Evolutionary conservation across 257 asterid genomes (phyloP).

Genomic region (Apocynum venetum): DNA sequence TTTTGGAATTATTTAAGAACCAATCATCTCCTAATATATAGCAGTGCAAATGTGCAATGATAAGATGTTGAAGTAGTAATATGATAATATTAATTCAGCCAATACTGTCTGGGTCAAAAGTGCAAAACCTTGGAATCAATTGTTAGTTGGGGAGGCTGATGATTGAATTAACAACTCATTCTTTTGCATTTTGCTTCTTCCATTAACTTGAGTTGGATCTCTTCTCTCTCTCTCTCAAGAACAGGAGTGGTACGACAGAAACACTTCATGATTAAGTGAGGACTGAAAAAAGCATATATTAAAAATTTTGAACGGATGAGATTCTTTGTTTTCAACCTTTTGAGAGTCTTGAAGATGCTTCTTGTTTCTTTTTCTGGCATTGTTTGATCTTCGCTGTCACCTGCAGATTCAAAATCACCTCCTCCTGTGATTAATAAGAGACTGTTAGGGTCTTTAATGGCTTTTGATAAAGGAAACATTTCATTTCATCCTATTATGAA

Average conservation of each 20-base stretch:
- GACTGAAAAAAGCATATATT: neutral
- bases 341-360: slow-evolving; percentile 5
- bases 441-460: neutral
- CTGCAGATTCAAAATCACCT: slow-evolving; percentile 12
- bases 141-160: slow-evolving; percentile 40
- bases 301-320: neutral
- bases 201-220: slow-evolving; percentile 21
- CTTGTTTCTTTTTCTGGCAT: slow-evolving; percentile 2
- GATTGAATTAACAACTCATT: slow-evolving; percentile 28
- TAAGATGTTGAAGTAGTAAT: slow-evolving; percentile 20
- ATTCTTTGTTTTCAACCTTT: slow-evolving; percentile 1
- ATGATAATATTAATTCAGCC: slow-evolving; percentile 19
- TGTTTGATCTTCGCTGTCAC: slow-evolving; percentile 20
- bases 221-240: slow-evolving; percentile 7
- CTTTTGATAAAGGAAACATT: neutral
- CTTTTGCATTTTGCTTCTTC: slow-evolving; percentile 32
- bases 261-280: slow-evolving; percentile 1
- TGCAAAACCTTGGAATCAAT: slow-evolving; percentile 36
- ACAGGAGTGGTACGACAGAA: slow-evolving; percentile 4
- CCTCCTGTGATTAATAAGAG: neutral
- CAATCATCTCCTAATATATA: slow-evolving; percentile 28
- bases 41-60: slow-evolving; percentile 28
- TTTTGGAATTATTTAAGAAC: slow-evolving; percentile 19
- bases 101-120: slow-evolving; percentile 58
- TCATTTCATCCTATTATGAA: neutral